Evolutionary conservation across 2,329 filamentous ascomycete genomes (phyloP), one percentile per base, ranked within the genome.

Genomic region (Fusarium agapanthi): DNA sequence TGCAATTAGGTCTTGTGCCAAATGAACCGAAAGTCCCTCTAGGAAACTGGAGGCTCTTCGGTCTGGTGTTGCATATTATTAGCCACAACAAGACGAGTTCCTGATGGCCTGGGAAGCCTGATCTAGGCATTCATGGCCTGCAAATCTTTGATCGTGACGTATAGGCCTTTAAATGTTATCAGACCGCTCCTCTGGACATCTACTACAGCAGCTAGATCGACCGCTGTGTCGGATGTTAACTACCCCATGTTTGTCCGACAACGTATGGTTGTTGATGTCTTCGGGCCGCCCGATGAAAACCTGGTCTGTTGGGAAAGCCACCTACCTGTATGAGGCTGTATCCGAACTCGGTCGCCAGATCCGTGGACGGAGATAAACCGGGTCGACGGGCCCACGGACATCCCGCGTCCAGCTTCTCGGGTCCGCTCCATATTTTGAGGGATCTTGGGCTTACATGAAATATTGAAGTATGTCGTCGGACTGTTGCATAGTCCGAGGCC

Each of bases 11-110:
- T 64, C 74, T 68, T 64, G 67, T 67, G 64, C 53, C 55, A 51
- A 63, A 57, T 22, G 53, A 56, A 40, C 53, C 28, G 16, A 35
- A 69, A 69, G 65, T 65, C 18, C 40, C 32, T 53, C 38, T 53
- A 24, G 32, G 50, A 72, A 67, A 74, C 48, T 45, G 68, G 59
- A 73, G 75, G 66, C 74, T 76, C 65, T 53, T 43, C 34, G 15
- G 59, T 55, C 43, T 28, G 16, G 26, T 45, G 54, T 62, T 48
- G 20, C 43, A 53, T 50, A 45, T 60, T 64, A 55, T 54, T 43
- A 56, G 54, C 59, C 69, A 65, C 69, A 68, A 61, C 58, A 64
- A 51, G 18, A 47, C 38, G 24, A n/a, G 61, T 50, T 54, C 56
- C 35, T 66, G 55, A 59, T 54, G 51, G 48, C 61, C 35, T 30